Percentiles rank a stretch among this genome's conserved stretches.
Evolutionary conservation across 2,329 filamentous ascomycete genomes (phyloP).

Genomic region (Aureobasidium sp.): DNA sequence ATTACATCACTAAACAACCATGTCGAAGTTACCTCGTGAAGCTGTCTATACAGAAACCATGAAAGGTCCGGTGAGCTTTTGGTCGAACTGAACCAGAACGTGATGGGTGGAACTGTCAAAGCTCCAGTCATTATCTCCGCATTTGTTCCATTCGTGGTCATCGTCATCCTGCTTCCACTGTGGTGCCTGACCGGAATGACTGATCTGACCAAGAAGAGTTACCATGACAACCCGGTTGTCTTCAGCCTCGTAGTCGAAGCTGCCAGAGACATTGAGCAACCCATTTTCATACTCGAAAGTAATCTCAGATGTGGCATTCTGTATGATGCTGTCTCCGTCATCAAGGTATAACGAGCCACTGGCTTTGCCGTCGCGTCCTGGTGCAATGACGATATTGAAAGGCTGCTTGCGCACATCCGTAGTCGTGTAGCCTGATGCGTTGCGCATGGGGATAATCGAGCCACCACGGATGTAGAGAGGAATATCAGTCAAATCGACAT

Average conservation of each 20-base stretch:
- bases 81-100: neutral
- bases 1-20: no score
- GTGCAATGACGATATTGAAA: slow-evolving; percentile 64
- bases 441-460: slow-evolving; percentile 52
- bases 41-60: neutral
- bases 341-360: slow-evolving; percentile 65
- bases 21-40: neutral
- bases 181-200: neutral
- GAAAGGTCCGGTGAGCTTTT: neutral
- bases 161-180: neutral
- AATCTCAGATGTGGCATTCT: slow-evolving; percentile 47
- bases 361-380: slow-evolving; percentile 53
- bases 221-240: neutral
- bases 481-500: slow-evolving; percentile 45
- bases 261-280: slow-evolving; percentile 30
- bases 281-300: slow-evolving; percentile 48
- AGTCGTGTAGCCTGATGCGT: slow-evolving; percentile 49
- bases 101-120: neutral
- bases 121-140: neutral
- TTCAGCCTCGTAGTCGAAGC: slow-evolving; percentile 10
- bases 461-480: slow-evolving; percentile 62
- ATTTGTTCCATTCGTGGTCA: neutral
- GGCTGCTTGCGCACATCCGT: slow-evolving; percentile 54
- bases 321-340: slow-evolving; percentile 61
- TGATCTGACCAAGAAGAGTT: neutral